Percentiles rank a stretch among this genome's conserved stretches.
phyloP scores from a whole-genome alignment of 2,329 filamentous ascomycete genomes.

The Plenodomus biglobosus region DNA sequence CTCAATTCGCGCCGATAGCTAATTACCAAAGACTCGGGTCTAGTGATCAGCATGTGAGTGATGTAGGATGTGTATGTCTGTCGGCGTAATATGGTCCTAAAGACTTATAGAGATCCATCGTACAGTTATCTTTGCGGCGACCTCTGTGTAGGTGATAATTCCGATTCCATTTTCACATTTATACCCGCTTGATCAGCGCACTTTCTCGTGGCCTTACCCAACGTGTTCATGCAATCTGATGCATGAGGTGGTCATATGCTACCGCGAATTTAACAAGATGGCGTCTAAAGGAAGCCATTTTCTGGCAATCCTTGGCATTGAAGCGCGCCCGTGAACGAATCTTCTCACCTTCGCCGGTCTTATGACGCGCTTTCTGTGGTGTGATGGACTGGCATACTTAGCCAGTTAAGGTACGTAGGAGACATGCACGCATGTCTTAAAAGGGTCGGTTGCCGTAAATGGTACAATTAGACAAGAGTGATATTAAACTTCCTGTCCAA shows the following conservation, averaged over 20 bases:
- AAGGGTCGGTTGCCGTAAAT: conserved; percentile 1
- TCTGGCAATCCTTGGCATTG: neutral
- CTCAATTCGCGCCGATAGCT: neutral
- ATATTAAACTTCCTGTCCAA: neutral
- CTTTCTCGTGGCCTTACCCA: neutral
- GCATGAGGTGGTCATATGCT: neutral
- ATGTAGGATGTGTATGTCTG: neutral
- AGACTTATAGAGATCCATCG: neutral
- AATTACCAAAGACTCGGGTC: neutral
- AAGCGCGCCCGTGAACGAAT: neutral
- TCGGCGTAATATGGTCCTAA: neutral
- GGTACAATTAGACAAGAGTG: conserved; percentile 1
- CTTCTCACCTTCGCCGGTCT: conserved; percentile 2
- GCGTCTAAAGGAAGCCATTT: neutral
- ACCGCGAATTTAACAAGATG: neutral
- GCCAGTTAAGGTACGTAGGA: conserved; percentile 5
- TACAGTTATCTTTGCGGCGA: neutral
- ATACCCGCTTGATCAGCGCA: neutral
- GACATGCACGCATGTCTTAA: conserved; percentile 7
- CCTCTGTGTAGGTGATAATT: neutral
- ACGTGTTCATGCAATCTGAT: neutral
- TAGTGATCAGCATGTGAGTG: neutral
- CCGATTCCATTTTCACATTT: neutral
- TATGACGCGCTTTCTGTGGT: conserved; percentile 1
- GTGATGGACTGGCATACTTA: conserved; percentile 3